These are phyloP conservation scores for Fusarium floridanum DNA, from an alignment of 2,329 filamentous ascomycete genomes.

Conservation along the genomic window DNA sequence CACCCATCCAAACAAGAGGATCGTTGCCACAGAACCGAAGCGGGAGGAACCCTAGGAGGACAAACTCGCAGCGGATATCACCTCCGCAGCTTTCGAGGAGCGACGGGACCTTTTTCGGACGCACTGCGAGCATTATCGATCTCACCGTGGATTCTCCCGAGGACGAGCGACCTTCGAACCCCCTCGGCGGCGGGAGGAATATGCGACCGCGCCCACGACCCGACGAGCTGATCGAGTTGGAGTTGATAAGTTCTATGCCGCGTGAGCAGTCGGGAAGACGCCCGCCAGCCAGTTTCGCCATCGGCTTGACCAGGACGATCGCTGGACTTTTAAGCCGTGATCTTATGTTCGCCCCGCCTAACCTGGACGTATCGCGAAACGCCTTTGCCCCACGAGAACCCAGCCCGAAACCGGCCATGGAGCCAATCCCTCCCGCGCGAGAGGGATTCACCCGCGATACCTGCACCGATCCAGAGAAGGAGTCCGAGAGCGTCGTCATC, in stretches of 20 bases:
- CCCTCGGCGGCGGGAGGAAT: constrained; percentile 33
- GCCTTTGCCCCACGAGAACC: constrained; percentile 50
- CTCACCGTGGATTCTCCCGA: constrained; percentile 62
- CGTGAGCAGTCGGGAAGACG: constrained; percentile 41
- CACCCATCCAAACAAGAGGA: constrained; percentile 54
- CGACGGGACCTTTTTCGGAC: constrained; percentile 58
- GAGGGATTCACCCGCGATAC: constrained; percentile 87
- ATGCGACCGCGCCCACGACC: constrained; percentile 19
- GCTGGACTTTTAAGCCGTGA: constrained; percentile 44
- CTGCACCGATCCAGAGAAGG: constrained; percentile 49
- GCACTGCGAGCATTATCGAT: constrained; percentile 60
- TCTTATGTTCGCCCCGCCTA: constrained; percentile 41
- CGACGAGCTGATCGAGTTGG: constrained; percentile 48
- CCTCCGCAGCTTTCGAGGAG: constrained; percentile 60
- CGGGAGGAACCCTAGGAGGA: constrained; percentile 56
- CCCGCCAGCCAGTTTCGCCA: constrained; percentile 38
- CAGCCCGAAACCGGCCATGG: constrained; percentile 64
- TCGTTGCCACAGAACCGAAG: constrained; percentile 42
- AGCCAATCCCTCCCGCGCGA: constrained; percentile 73
- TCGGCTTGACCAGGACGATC: constrained; percentile 44
- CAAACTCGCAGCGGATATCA: constrained; percentile 55
- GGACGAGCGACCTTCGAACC: constrained; percentile 45
- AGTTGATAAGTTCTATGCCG: constrained; percentile 34
- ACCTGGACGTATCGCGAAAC: constrained; percentile 45
- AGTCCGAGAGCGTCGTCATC: constrained; percentile 78